Percentiles rank a stretch among this genome's conserved stretches.
phyloP scores from a whole-genome alignment of 352 stramenopile genomes.

The Globisporangium takayamanum region DNA sequence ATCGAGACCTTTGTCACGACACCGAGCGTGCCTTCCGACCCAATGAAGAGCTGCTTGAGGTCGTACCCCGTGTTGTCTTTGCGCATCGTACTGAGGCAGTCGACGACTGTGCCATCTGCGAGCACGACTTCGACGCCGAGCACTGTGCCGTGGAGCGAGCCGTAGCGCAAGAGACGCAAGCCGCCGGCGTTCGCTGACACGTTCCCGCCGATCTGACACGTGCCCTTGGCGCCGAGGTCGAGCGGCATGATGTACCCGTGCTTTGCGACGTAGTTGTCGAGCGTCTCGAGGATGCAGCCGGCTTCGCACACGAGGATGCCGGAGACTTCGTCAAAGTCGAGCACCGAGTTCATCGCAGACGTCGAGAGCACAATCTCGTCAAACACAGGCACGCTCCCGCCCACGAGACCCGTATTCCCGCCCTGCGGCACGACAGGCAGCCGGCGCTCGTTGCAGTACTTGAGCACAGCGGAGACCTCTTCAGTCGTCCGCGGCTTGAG shows the following conservation, averaged over 20 bases:
- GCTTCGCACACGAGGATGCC: conserved; percentile 84
- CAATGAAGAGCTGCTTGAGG: conserved; percentile 96
- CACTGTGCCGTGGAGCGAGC: conserved; percentile 91
- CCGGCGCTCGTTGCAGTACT: conserved; percentile 88
- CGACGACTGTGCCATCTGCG: conserved; percentile 85
- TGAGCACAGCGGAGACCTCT: conserved; percentile 85
- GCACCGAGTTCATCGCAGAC: conserved; percentile 88
- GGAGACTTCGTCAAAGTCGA: conserved; percentile 86
- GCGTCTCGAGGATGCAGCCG: conserved; percentile 92
- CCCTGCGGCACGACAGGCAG: conserved; percentile 93
- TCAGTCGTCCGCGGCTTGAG: conserved; percentile 84
- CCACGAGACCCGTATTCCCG: conserved; percentile 97
- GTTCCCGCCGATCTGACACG: conserved; percentile 97
- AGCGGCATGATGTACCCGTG: conserved; percentile 91
- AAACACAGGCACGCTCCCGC: conserved; percentile 85
- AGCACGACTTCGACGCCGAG: conserved; percentile 94
- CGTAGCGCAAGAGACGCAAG: conserved; percentile 91
- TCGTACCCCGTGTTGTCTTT: conserved; percentile 99
- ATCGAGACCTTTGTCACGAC: conserved; percentile 93
- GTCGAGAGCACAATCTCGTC: conserved; percentile 94
- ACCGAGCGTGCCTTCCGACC: conserved; percentile 94
- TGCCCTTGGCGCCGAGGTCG: conserved; percentile 96
- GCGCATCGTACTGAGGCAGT: conserved; percentile 89
- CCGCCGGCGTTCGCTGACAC: conserved; percentile 94
- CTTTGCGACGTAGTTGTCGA: conserved; percentile 87